Percentiles rank a stretch among this genome's conserved stretches.
These are phyloP conservation scores for Bipolaris zeicola DNA, from an alignment of 2,329 filamentous ascomycete species.

Conservation along the genomic window DNA sequence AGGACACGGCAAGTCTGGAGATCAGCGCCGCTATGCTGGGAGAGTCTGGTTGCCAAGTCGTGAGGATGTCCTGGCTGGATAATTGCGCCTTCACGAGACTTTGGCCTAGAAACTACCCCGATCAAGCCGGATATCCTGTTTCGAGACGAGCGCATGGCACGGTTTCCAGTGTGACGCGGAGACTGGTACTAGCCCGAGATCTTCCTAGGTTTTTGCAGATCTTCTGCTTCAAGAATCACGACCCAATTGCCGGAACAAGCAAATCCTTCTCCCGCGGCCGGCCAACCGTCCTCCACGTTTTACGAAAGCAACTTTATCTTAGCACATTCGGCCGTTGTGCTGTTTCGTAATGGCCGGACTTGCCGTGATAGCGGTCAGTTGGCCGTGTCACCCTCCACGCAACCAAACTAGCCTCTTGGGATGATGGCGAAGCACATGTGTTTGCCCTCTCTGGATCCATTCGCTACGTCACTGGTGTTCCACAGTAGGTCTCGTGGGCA, in stretches of 20 bases:
- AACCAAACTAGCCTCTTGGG: slow-evolving; percentile 1
- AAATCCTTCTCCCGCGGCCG: slow-evolving; percentile 6
- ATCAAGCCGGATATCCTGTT: slow-evolving; percentile 4
- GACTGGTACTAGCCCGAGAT: slow-evolving; percentile 14
- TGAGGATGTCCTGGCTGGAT: not conserved
- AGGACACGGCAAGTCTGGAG: slow-evolving; percentile 6
- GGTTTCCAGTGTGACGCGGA: slow-evolving; percentile 8
- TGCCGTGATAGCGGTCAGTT: slow-evolving; percentile 5
- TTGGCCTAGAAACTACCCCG: slow-evolving; percentile 5
- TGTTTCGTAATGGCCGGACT: not conserved
- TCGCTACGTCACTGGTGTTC: slow-evolving; percentile 9
- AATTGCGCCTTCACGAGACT: slow-evolving; percentile 12
- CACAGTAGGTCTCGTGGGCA: slow-evolving; percentile 9
- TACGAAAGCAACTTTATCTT: slow-evolving; percentile 2
- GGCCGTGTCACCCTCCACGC: slow-evolving; percentile 6
- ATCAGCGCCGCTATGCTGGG: slow-evolving; percentile 15
- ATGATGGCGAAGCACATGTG: slow-evolving; percentile 2
- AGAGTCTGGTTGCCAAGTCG: slow-evolving; percentile 14
- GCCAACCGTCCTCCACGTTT: not conserved
- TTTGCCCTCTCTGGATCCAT: not conserved
- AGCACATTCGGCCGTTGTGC: not conserved
- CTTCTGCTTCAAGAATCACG: slow-evolving; percentile 8
- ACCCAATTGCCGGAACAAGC: slow-evolving; percentile 10
- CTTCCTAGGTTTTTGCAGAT: slow-evolving; percentile 17
- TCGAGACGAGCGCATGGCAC: slow-evolving; percentile 15